A percentile compares a stretch with the other conserved stretches of the same genome.
Evolutionary conservation across 2,329 filamentous ascomycete species (phyloP).

Genomic region (Bipolaris sorokiniana): DNA sequence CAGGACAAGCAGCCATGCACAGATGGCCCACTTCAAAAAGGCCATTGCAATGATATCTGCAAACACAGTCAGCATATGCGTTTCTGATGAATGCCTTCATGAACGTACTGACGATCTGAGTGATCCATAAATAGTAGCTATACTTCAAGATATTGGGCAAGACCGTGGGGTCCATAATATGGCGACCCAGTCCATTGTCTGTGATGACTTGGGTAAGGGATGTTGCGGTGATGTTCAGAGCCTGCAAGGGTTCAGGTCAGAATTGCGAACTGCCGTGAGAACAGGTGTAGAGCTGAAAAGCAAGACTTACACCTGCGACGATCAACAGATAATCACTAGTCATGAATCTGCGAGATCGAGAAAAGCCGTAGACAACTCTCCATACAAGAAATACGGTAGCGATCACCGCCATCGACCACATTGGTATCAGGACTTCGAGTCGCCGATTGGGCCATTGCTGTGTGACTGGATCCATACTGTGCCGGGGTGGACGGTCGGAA

Average conservation of each 20-base stretch:
- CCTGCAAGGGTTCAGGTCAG: conserved; percentile 17
- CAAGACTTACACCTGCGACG: conserved; percentile 30
- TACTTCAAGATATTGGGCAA: conserved; percentile 25
- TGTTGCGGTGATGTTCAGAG: conserved; percentile 26
- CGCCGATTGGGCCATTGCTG: conserved; percentile 35
- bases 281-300: conserved; percentile 3
- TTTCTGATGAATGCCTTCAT: neutral
- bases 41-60: conserved; percentile 36
- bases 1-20: conserved; percentile 37
- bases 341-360: conserved; percentile 30
- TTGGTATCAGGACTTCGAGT: conserved; percentile 28
- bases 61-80: neutral
- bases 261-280: neutral
- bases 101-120: conserved; percentile 29
- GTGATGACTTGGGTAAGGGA: conserved; percentile 19
- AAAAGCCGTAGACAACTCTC: conserved; percentile 32
- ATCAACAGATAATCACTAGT: conserved; percentile 36
- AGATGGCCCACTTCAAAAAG: conserved; percentile 41
- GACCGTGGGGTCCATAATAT: conserved; percentile 33
- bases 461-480: conserved; percentile 18
- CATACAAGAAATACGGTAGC: conserved; percentile 33
- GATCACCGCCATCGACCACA: conserved; percentile 27
- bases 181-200: conserved; percentile 29
- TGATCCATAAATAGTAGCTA: conserved; percentile 33
- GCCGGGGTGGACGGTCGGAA: neutral